Conservation (phyloP, 2,329 filamentous ascomycete genomes). For the Teratosphaeria gauchensis region DNA sequence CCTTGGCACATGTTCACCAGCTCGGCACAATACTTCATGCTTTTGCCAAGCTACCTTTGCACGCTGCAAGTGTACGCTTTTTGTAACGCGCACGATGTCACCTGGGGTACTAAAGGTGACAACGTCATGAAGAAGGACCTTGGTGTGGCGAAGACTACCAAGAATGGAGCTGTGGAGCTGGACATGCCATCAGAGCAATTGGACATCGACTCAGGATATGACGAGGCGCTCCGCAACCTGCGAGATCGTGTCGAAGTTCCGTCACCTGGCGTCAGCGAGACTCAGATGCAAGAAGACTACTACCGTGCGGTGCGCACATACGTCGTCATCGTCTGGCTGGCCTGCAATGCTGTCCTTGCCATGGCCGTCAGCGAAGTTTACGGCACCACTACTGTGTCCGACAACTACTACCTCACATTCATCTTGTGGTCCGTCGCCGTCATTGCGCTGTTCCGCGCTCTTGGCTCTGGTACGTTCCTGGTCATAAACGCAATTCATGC, state of each 20-base stretch:
- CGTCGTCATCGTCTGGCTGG: conserved; percentile 94
- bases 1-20: conserved; percentile 99
- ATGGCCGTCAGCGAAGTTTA: conserved; percentile 91
- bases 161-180: conserved; percentile 69
- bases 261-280: conserved; percentile 51
- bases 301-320: conserved; percentile 96
- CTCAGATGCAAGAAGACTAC: conserved; percentile 93
- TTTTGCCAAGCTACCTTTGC: conserved; percentile 90
- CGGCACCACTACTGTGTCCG: conserved; percentile 56
- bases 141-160: conserved; percentile 70
- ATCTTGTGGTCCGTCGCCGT: conserved; percentile 86
- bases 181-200: conserved; percentile 98
- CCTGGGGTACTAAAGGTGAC: conserved; percentile 98
- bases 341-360: conserved; percentile 80
- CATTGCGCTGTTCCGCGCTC: conserved; percentile 76
- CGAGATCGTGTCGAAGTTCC: conserved; percentile 84
- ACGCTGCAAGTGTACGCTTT: conserved; percentile 97
- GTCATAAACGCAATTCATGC: conserved; percentile 76
- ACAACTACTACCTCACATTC: conserved; percentile 86
- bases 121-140: conserved; percentile 91
- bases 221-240: conserved; percentile 91
- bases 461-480: conserved; percentile 73
- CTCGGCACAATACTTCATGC: conserved; percentile 79
- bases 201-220: conserved; percentile 95
- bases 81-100: conserved; percentile 98